Conservation (phyloP, 768 basidiomycete genomes). For the Boletus bicolor region DNA sequence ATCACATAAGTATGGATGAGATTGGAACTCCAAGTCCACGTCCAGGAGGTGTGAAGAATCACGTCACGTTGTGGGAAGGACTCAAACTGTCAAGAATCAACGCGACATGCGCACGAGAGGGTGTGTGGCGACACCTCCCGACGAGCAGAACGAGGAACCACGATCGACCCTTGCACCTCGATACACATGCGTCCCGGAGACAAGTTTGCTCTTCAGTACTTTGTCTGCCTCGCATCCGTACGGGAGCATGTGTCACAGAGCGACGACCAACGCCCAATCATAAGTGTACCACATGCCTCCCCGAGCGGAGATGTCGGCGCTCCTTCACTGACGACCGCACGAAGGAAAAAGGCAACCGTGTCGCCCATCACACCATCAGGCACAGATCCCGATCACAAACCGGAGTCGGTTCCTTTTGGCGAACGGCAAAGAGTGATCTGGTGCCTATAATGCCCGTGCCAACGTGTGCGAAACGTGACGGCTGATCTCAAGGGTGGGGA, state of each 20-base stretch:
- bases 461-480: background rate
- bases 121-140: background rate
- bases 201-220: background rate
- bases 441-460: constrained; percentile 5
- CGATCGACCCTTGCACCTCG: no score
- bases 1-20: background rate
- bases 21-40: background rate
- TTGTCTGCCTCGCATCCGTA: background rate
- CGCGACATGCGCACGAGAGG: background rate
- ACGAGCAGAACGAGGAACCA: background rate
- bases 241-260: background rate
- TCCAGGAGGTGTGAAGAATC: background rate
- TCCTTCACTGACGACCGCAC: constrained; percentile 6
- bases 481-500: background rate
- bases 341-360: background rate
- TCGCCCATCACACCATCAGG: constrained; percentile 16
- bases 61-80: background rate
- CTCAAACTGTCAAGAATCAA: no score
- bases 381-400: background rate
- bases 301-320: background rate
- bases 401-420: background rate
- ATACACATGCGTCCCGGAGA: background rate
- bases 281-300: background rate
- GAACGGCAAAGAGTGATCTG: background rate
- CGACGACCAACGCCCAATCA: background rate